Base-by-base conservation (phyloP, 305 asterid genomes). In the Rubia tinctorum region DNA sequence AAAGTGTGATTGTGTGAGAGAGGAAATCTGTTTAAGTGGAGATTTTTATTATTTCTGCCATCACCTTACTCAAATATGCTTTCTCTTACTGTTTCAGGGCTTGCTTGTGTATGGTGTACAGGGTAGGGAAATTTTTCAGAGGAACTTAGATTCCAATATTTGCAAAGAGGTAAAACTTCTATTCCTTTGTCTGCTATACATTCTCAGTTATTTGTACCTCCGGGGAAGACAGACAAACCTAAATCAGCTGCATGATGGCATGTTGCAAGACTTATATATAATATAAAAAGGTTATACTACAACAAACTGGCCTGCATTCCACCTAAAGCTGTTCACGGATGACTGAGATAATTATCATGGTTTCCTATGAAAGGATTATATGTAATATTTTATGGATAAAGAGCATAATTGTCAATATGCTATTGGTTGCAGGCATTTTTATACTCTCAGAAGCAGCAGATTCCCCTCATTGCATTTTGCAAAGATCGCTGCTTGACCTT, bases 91-190 rank as follows among this genome's bases (percentile, higher is more conserved):
- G 71, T 66, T 87, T 74, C 89, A 94, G 99, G 99, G 99, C 73
- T 84, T 95, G 86, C 96, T 95, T 69, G 98, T 95, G 45, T 92
- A 95, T 80, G 99, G 99, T 65, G 90, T 84, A 75, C 94, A 92
- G 80, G 99, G 98, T 43, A 88, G 86, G 69, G 98, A 95, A 88
- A 95, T 92, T 81, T 87, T 77, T 75, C 85, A 92, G 82, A 88
- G 87, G 79, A 95, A 86, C 77, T 86, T 95, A 85, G 96, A 90
- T 81, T 86, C 87, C 45, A 58, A 69, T 75, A 83, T 95, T 72
- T 95, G 96, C 87, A 84, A 82, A 85, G 93, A 92, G 97, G 98
- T 95, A 87, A 77, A 20, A 55, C 58, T 63, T 62, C 68, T 64
- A 42, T 76, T 67, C 59, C 66, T 39, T 58, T 59, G 56, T 47